Conservation (phyloP, 306 rosid genomes). For the Pyrus betulifolia region DNA sequence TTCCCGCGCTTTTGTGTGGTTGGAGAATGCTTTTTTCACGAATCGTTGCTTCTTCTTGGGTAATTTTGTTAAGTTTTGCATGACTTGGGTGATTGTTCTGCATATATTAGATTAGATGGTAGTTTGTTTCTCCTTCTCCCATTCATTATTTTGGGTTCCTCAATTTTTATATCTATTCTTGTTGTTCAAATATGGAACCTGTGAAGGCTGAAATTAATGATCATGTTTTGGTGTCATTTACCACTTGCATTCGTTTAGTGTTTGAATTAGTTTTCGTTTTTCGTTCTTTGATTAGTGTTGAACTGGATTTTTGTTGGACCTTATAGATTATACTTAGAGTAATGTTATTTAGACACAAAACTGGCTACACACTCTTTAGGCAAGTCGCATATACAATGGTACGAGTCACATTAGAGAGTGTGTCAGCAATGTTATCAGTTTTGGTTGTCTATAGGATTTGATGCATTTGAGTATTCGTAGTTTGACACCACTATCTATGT, state of each 20-base stretch:
- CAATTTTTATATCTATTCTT: constrained; percentile 1
- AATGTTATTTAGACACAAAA: too few relatives aligned
- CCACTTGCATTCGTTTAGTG: not conserved
- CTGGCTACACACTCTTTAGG: too few relatives aligned
- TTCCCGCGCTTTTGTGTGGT: constrained; percentile 9
- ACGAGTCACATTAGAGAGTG: too few relatives aligned
- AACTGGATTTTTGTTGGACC: not conserved
- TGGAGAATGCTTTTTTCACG: constrained; percentile 8
- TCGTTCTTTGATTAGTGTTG: not conserved
- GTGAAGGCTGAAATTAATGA: not conserved
- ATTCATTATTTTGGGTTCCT: not conserved
- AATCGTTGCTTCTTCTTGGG: constrained; percentile 10
- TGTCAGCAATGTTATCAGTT: too few relatives aligned
- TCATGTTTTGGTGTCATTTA: not conserved
- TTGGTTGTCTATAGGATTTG: not conserved
- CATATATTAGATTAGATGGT: not conserved
- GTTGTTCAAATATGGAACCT: not conserved
- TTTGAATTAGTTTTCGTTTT: not conserved
- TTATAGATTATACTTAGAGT: too few relatives aligned
- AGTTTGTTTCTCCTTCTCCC: not conserved
- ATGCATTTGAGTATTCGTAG: not conserved
- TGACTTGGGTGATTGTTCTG: constrained; percentile 9
- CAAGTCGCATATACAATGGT: too few relatives aligned
- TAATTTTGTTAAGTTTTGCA: constrained; percentile 13
- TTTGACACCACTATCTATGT: not conserved